Evolutionary conservation across 306 rosid genomes (phyloP), one percentile per base, ranked within the genome.

Genomic region (Datisca glomerata): DNA sequence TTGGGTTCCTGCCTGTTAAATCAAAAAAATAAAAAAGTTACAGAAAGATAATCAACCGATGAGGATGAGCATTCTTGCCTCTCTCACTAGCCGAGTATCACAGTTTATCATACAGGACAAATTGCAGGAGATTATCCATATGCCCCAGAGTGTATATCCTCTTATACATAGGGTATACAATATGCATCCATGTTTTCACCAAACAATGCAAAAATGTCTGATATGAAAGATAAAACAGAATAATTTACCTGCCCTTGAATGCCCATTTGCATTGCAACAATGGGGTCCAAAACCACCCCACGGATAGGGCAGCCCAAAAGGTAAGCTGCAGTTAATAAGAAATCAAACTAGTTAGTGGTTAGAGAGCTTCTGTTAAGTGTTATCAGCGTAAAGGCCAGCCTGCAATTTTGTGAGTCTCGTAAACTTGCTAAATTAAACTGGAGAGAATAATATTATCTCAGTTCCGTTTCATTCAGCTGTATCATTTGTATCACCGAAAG

Each of bases 221-320:
- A 31, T 31, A 31, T 31, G n/a, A 28, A 28, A 12, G 41, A 24
- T 14, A 51, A 48, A 48, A 43, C n/a, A 51, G 9, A 36, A 24
- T 35, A 19, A 49, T 20, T 45, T 75, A 87, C 95, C 95, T 89
- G 95, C 36, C 95, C 97, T 68, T 83, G 97, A 61, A 89, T 77
- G 38, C 97, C 97, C 94, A 77, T 76, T 71, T 89, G 95, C 80
- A 89, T 58, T 13, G 97, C 97, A 65, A 83, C 79, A 46, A 89
- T 80, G 31, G 97, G 95, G 47, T 89, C 93, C 64, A 83, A 55
- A 69, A 89, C 74, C 60, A 89, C 95, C 56, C 97, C 97, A 15
- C 95, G 86, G 46, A 89, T 74, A 31, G 97, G 91, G 60, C 97
- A 83, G 40, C 97, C 97, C 95, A 89, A 69, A 22, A 89, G 49